A percentile compares a stretch with the other conserved stretches of the same genome.
Evolutionary conservation across 225 moss, liverwort and hornwort species (phyloP).

Genomic region (Straminergon stramineum): DNA sequence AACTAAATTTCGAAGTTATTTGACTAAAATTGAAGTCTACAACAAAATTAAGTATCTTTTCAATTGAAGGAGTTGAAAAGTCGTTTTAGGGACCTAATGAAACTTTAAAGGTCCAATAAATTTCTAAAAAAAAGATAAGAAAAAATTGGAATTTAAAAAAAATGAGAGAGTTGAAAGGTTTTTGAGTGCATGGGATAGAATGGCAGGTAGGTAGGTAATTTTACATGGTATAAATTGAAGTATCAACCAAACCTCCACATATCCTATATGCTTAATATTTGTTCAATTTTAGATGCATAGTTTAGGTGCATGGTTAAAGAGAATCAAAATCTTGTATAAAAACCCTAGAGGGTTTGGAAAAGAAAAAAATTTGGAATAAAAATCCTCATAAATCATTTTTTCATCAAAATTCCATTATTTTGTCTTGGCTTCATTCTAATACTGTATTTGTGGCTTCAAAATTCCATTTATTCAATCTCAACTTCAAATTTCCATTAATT

Average conservation of each 20-base stretch:
- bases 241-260: background rate
- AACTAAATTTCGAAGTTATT: accelerated
- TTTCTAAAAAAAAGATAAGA: accelerated
- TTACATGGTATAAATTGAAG: background rate
- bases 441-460: background rate
- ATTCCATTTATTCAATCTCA: background rate
- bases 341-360: background rate
- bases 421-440: no score
- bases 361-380: background rate
- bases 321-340: background rate
- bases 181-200: accelerated
- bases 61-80: background rate
- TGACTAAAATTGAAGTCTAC: background rate
- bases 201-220: background rate
- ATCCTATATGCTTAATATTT: background rate
- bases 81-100: accelerated
- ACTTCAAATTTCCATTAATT: background rate
- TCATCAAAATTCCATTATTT: background rate
- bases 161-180: background rate
- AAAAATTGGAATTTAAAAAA: background rate
- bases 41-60: background rate
- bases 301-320: background rate
- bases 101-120: background rate
- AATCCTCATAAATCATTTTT: background rate
- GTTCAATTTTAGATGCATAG: background rate